Base-by-base conservation (phyloP, 108 stramenopile genomes). In the Pseudonitzschia multiseries region DNA sequence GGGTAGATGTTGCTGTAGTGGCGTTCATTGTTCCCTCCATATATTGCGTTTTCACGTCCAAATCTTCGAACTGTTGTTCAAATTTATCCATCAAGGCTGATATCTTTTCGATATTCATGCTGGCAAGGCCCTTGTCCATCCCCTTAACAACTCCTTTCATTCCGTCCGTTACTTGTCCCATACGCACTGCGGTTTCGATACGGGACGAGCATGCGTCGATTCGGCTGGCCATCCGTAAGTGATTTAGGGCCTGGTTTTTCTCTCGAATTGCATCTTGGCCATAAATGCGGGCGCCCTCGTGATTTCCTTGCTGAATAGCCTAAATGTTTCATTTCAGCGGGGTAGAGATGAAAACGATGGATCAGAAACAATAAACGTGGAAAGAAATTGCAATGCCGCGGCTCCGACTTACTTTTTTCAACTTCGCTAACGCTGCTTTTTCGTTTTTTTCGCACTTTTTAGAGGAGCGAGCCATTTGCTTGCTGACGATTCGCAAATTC, bases 221-320 rank as follows among this genome's bases (percentile, higher is more conserved):
- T 41, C 99, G 83, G 78, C 83, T 84, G 10, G 92, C 85, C 78
- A 99, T 90, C 26, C 94, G 81, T 51, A 98, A 78, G 69, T 92
- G 96, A 78, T 96, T 98, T 41, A 98, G 68, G 20, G 96, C 87
- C 77, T 98, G 97, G 81, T 97, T 98, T 77, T 98, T 98, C 78
- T 98, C 99, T 60, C 98, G 95, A 75, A 98, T 99, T 46, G 97
- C 98, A 80, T 98, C 98, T 81, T 97, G 95, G 13, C 93, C 98
- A 73, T 97, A 98, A 71, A 98, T 97, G 24, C 92, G 90, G 31
- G 98, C 98, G 8, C 96, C 96, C 71, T 98, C 99, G 40, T 84
- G 81, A 69, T 98, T 96, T 28, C 96, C 95, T 71, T 92, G 88
- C 76, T 89, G 76, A 68, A 95, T 93, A 43, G 94, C 91, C 89